phyloP scores from a whole-genome alignment of 352 stramenopile genomes.

The Phytophthora pinifolia region DNA sequence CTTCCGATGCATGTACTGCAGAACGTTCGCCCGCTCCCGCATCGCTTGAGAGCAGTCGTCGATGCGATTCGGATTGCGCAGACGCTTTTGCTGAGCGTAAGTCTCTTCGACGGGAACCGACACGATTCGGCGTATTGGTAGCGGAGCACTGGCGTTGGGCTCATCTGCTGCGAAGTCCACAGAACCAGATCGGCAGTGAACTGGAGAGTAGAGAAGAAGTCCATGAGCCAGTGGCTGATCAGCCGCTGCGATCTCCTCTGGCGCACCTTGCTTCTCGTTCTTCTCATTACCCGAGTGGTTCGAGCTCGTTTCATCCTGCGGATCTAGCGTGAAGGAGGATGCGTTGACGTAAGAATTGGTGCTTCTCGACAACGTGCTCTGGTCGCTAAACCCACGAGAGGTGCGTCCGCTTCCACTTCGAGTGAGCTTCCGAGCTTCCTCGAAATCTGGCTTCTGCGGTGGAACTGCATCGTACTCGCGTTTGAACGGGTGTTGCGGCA shows the following conservation, averaged over 20 bases:
- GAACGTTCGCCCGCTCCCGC: slow-evolving; percentile 81
- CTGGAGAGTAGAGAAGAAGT: slow-evolving; percentile 31
- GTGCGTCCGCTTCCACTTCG: slow-evolving; percentile 28
- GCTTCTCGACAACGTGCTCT: slow-evolving; percentile 39
- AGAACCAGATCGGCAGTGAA: slow-evolving; percentile 37
- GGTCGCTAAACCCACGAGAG: slow-evolving; percentile 34
- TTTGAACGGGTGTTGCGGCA: slow-evolving; percentile 47
- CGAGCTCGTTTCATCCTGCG: slow-evolving; percentile 25
- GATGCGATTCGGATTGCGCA: slow-evolving; percentile 23
- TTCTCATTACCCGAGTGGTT: slow-evolving; percentile 26
- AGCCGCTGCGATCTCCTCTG: slow-evolving; percentile 15
- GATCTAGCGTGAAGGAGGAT: slow-evolving; percentile 31
- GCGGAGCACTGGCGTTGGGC: slow-evolving; percentile 9
- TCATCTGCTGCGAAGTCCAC: slow-evolving; percentile 33
- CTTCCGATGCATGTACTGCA: slow-evolving; percentile 88
- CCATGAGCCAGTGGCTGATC: slow-evolving; percentile 24
- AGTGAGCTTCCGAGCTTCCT: slow-evolving; percentile 28
- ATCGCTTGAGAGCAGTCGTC: slow-evolving; percentile 67
- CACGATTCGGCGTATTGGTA: slow-evolving; percentile 41
- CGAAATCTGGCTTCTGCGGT: slow-evolving; percentile 15
- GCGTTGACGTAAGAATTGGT: slow-evolving; percentile 40
- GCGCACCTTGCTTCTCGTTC: slow-evolving; percentile 9
- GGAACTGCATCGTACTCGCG: slow-evolving; percentile 31
- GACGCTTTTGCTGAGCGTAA: slow-evolving; percentile 22
- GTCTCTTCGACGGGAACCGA: slow-evolving; percentile 32